phyloP scores from a whole-genome alignment of 1,284 basidiomycete species.

The Trametes polyzona region DNA sequence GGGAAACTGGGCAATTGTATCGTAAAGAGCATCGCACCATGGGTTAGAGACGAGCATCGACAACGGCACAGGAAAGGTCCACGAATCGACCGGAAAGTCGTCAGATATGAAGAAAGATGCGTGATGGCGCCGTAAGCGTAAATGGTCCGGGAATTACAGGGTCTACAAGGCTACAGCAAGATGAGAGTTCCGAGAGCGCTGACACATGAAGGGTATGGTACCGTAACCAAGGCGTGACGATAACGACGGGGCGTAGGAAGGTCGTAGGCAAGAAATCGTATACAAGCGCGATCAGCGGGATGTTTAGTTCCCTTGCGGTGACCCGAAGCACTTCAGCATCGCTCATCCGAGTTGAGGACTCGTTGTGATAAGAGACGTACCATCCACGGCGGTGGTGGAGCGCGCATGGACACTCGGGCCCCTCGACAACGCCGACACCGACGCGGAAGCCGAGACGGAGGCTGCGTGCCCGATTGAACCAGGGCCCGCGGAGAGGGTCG shows the following conservation, averaged over 20 bases:
- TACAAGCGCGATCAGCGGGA: too few species aligned
- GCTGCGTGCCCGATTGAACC: neutral
- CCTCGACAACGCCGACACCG: slow-evolving; percentile 6
- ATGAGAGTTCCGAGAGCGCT: neutral
- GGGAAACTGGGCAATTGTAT: slow-evolving; percentile 7
- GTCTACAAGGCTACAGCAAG: neutral
- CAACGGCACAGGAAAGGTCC: neutral
- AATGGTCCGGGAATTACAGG: neutral
- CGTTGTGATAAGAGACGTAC: too few species aligned
- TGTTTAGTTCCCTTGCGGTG: neutral
- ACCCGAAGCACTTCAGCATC: neutral
- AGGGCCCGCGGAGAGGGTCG: neutral
- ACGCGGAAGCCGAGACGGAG: neutral
- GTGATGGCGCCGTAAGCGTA: neutral
- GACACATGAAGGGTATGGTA: too few species aligned
- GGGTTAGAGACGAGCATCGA: neutral
- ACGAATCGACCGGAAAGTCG: neutral
- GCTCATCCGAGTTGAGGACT: too few species aligned
- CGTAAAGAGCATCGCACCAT: neutral
- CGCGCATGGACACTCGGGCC: slow-evolving; percentile 20
- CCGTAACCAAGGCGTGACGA: too few species aligned
- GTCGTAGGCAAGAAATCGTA: too few species aligned
- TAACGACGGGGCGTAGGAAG: too few species aligned
- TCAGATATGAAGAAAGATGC: neutral
- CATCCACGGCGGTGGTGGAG: slow-evolving; percentile 23